phyloP scores from a whole-genome alignment of 2,329 filamentous ascomycete genomes.

The Pleoardoris graminearum region DNA sequence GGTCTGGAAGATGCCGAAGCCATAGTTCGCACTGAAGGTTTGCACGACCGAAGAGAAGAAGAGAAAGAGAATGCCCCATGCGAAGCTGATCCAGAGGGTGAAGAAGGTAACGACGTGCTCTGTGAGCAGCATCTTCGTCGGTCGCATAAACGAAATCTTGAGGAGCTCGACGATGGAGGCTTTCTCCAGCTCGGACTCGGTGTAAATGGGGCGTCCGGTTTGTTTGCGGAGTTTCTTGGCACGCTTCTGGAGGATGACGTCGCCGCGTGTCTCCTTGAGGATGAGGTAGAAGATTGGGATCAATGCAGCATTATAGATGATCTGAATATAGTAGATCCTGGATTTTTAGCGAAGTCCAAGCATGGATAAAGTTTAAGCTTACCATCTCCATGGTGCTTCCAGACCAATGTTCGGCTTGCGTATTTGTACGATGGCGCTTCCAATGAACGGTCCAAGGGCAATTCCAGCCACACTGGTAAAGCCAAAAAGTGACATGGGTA shows the following conservation, averaged over 20 bases:
- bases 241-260: conserved; percentile 48
- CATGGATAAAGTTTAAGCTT: conserved; percentile 14
- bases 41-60: conserved; percentile 49
- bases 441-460: conserved; percentile 50
- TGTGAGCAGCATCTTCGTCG: conserved; percentile 47
- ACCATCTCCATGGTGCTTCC: conserved; percentile 46
- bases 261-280: conserved; percentile 48
- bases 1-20: conserved; percentile 39
- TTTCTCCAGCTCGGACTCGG: conserved; percentile 28
- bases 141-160: conserved; percentile 48
- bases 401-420: conserved; percentile 28
- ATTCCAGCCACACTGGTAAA: conserved; percentile 51
- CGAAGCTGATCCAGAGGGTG: conserved; percentile 51
- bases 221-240: conserved; percentile 46
- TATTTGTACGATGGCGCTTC: conserved; percentile 46
- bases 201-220: conserved; percentile 38
- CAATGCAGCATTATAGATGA: conserved; percentile 49
- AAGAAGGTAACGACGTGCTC: conserved; percentile 51
- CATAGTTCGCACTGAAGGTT: conserved; percentile 46
- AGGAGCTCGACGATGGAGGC: conserved; percentile 20
- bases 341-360: conserved; percentile 5
- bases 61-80: conserved; percentile 50
- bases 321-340: conserved; percentile 52
- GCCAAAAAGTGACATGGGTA: conserved; percentile 52
- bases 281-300: conserved; percentile 50